Evolutionary conservation across 73 alveolate species (phyloP), one percentile per base, ranked within the genome.

Genomic region (Stentor roeselii): DNA sequence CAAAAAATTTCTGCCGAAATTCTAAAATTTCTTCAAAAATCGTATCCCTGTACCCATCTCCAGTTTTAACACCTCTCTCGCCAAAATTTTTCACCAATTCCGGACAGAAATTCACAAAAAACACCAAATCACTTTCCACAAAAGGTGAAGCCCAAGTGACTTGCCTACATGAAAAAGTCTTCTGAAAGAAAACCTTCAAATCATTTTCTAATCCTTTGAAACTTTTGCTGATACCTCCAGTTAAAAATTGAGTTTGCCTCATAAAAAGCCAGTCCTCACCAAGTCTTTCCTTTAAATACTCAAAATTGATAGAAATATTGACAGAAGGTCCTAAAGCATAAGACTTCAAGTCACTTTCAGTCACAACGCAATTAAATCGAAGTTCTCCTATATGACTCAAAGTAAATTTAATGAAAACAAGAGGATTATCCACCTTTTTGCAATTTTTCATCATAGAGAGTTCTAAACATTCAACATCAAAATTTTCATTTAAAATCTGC

Each of bases 261-360:
- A 40, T 40, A 1, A 27, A 40, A 21, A 67, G n/a, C 37, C 80
- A 67, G n/a, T n/a, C 14, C 80, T 67, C 80, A 1, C 80, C 80
- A 1, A 67, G 34, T 30, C 14, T 40, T 34, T 67, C 34, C 0
- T 11, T 1, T 1, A 67, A n/a, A 67, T 67, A 67, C 34, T 67
- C 37, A 67, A 67, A 67, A 30, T 67, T 67, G n/a, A 67, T 67
- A 27, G 21, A 27, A 36, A 67, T 14, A 40, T 32, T 67, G 42
- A 67, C 50, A n/a, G 21, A 21, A 1, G 41, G n/a, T 30, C 80
- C 80, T 67, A 67, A 2, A 34, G 34, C 41, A 34, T 67, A 67
- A 14, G 27, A 14, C 21, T n/a, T 67, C 0, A 67, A 0, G 27
- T 67, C 80, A 1, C 21, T 67, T 15, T 67, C 41, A 0, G 80